These are phyloP conservation scores for Populus simonii DNA, from an alignment of 345 rosid genomes.

Conservation along the genomic window DNA sequence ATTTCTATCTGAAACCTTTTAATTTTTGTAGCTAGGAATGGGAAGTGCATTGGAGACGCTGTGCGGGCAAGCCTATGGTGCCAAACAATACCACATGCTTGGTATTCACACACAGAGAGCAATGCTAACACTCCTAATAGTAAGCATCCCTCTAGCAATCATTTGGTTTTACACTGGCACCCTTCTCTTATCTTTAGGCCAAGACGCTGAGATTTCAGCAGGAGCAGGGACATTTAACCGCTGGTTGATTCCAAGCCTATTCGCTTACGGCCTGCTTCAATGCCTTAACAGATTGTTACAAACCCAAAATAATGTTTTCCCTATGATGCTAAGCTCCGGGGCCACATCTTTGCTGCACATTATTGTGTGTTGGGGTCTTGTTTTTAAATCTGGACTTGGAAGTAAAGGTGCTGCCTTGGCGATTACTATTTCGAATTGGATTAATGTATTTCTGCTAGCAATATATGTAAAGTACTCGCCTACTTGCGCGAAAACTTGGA, in stretches of 20 bases:
- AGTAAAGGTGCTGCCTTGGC: constrained; percentile 50
- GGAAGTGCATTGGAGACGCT: constrained; percentile 67
- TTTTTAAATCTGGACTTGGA: constrained; percentile 35
- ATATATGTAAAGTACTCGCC: constrained; percentile 36
- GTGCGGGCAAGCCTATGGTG: constrained; percentile 71
- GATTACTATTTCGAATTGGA: constrained; percentile 35
- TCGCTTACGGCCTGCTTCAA: constrained; percentile 54
- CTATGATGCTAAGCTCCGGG: constrained; percentile 43
- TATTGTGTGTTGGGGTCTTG: constrained; percentile 42
- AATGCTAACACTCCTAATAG: constrained; percentile 45
- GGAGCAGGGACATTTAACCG: constrained; percentile 43
- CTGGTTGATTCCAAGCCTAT: constrained; percentile 64
- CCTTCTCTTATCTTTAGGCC: constrained; percentile 44
- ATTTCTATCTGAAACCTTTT: background rate
- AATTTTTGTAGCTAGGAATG: constrained; percentile 47
- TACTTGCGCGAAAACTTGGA: constrained; percentile 41
- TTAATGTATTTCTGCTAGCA: constrained; percentile 40
- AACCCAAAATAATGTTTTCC: constrained; percentile 52
- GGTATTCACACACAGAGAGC: constrained; percentile 66
- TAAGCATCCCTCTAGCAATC: constrained; percentile 51
- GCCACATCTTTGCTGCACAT: constrained; percentile 36
- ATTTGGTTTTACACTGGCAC: constrained; percentile 49
- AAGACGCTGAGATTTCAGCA: constrained; percentile 37
- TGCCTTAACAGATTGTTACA: constrained; percentile 61
- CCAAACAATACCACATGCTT: constrained; percentile 60